Base-by-base conservation (phyloP, 139 green algal genomes). In the Ettlia oleoabundans region DNA sequence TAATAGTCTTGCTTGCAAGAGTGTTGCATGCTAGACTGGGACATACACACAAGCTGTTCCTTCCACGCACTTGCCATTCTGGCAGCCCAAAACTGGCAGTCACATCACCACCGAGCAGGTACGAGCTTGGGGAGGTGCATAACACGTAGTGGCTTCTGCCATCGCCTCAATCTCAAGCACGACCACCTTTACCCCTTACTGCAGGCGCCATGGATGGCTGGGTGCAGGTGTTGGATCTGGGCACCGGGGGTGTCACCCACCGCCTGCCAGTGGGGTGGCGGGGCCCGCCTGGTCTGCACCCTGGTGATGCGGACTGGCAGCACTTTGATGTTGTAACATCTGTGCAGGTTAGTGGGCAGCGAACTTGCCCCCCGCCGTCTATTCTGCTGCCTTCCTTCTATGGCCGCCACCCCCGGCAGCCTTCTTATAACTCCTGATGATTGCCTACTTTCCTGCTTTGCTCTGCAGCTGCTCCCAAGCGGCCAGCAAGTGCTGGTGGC, bases 151-250 rank as follows among this genome's bases (percentile, higher is more conserved):
- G n/a, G n/a, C n/a, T n/a, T n/a, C n/a, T n/a, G n/a, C n/a, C n/a
- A n/a, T n/a, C n/a, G n/a, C n/a, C n/a, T n/a, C n/a, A n/a, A n/a
- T n/a, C n/a, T n/a, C n/a, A n/a, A n/a, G 28, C 24, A 4, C 61
- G 2, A 21, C 15, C 2, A 9, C 22, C 28, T 28, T n/a, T 67
- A 9, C 62, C n/a, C 32, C 62, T 1, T 8, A 9, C 1, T 35
- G n/a, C 69, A 77, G 69, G 69, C 4, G 69, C n/a, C 30, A 77
- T 77, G 69, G 69, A 77, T 19, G 69, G 69, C 42, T 77, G 18
- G 32, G 19, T 77, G 26, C 69, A 77, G 1, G 30, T 77, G 42
- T 42, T 77, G 30, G 69, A 77, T 4, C 19, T 61, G 0, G 42
- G n/a, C 42, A 77, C 30, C 30, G 69, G 47, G n/a, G 4, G 26